Conservation (phyloP, 768 basidiomycete genomes). For the Filobasidium wieringae region DNA sequence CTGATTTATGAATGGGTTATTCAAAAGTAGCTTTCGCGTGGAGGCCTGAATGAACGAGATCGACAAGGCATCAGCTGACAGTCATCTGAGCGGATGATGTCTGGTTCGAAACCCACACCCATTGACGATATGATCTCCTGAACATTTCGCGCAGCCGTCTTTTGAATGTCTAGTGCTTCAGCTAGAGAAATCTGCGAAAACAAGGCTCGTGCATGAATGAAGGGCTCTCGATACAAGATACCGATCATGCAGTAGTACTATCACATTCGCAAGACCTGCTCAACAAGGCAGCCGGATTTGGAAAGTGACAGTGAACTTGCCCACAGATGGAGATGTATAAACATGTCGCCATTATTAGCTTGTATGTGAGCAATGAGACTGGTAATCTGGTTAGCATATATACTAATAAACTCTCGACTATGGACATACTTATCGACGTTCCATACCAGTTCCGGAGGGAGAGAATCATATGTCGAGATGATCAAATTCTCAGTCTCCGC, state of each 20-base stretch:
- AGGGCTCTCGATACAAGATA: constrained; percentile 4
- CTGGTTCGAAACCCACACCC: background rate
- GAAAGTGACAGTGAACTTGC: too few relatives aligned
- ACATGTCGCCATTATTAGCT: constrained; percentile 5
- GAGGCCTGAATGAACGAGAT: too few relatives aligned
- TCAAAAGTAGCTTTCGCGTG: too few relatives aligned
- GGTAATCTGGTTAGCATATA: too few relatives aligned
- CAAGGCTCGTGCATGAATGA: constrained; percentile 2
- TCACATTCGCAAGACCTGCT: too few relatives aligned
- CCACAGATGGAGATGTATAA: constrained; percentile 5
- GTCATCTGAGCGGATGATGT: constrained; percentile 5
- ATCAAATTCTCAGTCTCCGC: too few relatives aligned
- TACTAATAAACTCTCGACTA: too few relatives aligned
- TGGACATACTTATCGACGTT: too few relatives aligned
- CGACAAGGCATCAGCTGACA: too few relatives aligned
- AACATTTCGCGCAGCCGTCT: constrained; percentile 2
- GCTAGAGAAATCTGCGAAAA: background rate
- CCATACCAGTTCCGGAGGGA: too few relatives aligned
- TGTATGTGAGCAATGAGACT: constrained; percentile 3
- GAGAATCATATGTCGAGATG: too few relatives aligned
- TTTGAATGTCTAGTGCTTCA: constrained; percentile 6
- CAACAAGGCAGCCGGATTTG: too few relatives aligned
- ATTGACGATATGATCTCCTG: constrained; percentile 1
- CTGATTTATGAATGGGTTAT: constrained; percentile 5
- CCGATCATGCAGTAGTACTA: constrained; percentile 8